phyloP scores from a whole-genome alignment of 306 rosid genomes.

The Gleditsia sinensis region DNA sequence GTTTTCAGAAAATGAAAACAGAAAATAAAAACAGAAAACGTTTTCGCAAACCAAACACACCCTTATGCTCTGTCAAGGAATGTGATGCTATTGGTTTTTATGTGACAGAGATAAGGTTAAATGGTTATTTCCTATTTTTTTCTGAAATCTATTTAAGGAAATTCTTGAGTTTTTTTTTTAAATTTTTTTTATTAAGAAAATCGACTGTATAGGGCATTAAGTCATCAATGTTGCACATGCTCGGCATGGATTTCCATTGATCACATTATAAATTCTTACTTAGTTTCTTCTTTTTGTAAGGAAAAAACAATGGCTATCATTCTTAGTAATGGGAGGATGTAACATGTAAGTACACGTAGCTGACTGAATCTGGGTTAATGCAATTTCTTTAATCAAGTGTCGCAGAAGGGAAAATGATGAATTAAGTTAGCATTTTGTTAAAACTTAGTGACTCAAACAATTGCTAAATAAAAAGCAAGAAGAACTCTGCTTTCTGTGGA shows the following conservation, averaged over 20 bases:
- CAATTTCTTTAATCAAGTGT: background rate
- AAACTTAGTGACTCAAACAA: conserved; percentile 8
- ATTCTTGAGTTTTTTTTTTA: background rate
- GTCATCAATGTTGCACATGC: background rate
- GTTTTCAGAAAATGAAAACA: no score
- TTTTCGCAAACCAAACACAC: no score
- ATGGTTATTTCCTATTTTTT: background rate
- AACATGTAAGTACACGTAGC: conserved; percentile 1
- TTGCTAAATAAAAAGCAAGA: background rate
- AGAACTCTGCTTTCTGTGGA: conserved; percentile 1
- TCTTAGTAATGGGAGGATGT: conserved; percentile 17
- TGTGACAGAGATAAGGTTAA: background rate
- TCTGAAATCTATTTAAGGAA: background rate
- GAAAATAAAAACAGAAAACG: no score
- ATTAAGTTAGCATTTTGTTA: conserved; percentile 27
- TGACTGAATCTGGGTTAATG: conserved; percentile 21
- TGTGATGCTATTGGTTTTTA: conserved; percentile 10
- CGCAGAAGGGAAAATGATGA: conserved; percentile 2
- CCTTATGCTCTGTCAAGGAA: conserved; percentile 15
- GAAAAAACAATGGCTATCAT: background rate
- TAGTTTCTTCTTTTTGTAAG: conserved; percentile 1
- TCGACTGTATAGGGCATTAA: background rate
- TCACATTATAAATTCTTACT: background rate
- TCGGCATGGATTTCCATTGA: conserved; percentile 25
- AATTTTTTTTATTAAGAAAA: background rate